Evolutionary conservation across 495 filamentous ascomycete species (phyloP).

Genomic region (Hypoxylon lienhwacheense): DNA sequence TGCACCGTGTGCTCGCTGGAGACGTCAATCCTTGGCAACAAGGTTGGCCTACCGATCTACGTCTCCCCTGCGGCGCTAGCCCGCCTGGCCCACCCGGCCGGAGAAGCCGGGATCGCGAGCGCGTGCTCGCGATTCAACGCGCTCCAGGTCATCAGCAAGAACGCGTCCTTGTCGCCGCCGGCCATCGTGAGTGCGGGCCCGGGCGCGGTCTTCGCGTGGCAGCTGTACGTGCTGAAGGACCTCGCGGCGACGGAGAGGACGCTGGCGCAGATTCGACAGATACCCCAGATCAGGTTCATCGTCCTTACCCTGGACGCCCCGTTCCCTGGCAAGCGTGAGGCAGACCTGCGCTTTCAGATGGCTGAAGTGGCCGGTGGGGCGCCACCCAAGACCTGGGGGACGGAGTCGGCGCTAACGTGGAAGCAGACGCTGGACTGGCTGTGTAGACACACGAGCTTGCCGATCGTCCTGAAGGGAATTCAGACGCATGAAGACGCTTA

Average conservation of each 20-base stretch:
- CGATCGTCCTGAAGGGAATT: conserved; percentile 77
- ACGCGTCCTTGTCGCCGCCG: conserved; percentile 73
- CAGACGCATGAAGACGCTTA: conserved; percentile 83
- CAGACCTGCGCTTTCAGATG: conserved; percentile 61
- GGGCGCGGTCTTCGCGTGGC: conserved; percentile 75
- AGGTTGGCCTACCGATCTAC: conserved; percentile 66
- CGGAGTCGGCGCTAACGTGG: conserved; percentile 73
- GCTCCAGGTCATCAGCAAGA: conserved; percentile 76
- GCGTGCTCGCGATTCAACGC: conserved; percentile 69
- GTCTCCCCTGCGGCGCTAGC: conserved; percentile 80
- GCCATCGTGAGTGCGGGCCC: conserved; percentile 65
- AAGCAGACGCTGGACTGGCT: conserved; percentile 68
- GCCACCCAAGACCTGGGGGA: conserved; percentile 56
- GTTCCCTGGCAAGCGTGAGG: conserved; percentile 76
- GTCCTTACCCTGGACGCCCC: conserved; percentile 79
- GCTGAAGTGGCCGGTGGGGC: conserved; percentile 45
- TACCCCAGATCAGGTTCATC: conserved; percentile 68
- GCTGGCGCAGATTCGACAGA: conserved; percentile 65
- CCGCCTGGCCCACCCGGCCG: conserved; percentile 70
- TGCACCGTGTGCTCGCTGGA: conserved; percentile 63
- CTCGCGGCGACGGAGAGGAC: conserved; percentile 69
- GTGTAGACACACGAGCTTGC: conserved; percentile 64
- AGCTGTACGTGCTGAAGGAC: conserved; percentile 76
- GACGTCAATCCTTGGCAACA: conserved; percentile 65
- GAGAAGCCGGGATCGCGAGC: conserved; percentile 72